These are phyloP conservation scores for Chlorella sp. DNA, from an alignment of 139 green algal species.

Conservation along the genomic window DNA sequence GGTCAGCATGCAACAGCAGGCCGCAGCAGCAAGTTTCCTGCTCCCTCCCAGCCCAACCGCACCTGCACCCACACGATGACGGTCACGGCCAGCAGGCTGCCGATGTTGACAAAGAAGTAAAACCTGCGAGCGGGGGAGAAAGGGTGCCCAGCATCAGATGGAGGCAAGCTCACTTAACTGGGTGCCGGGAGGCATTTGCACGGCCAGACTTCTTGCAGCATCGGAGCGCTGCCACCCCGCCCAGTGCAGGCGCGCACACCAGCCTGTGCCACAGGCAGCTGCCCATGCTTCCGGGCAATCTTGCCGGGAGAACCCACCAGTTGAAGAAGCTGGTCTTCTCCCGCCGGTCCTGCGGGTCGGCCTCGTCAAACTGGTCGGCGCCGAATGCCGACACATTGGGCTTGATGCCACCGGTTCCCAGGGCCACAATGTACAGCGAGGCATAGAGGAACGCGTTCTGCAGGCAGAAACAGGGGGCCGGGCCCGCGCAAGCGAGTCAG, in stretches of 20 bases:
- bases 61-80: conserved; percentile 57
- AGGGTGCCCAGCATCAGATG: too few relatives aligned
- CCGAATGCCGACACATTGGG: conserved; percentile 97
- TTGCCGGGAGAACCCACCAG: conserved; percentile 43
- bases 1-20: too few relatives aligned
- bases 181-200: too few relatives aligned
- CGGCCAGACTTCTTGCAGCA: too few relatives aligned
- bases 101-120: conserved; percentile 98
- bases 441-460: conserved; percentile 73
- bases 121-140: conserved; percentile 62
- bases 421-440: conserved; percentile 86
- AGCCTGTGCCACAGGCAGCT: too few relatives aligned
- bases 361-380: conserved; percentile 95
- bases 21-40: too few relatives aligned
- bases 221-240: too few relatives aligned
- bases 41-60: too few relatives aligned
- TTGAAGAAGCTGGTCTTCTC: conserved; percentile 97
- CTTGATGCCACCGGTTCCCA: conserved; percentile 98
- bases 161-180: too few relatives aligned
- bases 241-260: too few relatives aligned
- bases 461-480: not conserved
- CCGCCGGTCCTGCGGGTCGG: conserved; percentile 65
- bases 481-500: too few relatives aligned
- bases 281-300: too few relatives aligned
- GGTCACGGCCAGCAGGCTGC: conserved; percentile 85